phyloP scores from a whole-genome alignment of 1,284 basidiomycete species.

The Apiotrichum brassicae region DNA sequence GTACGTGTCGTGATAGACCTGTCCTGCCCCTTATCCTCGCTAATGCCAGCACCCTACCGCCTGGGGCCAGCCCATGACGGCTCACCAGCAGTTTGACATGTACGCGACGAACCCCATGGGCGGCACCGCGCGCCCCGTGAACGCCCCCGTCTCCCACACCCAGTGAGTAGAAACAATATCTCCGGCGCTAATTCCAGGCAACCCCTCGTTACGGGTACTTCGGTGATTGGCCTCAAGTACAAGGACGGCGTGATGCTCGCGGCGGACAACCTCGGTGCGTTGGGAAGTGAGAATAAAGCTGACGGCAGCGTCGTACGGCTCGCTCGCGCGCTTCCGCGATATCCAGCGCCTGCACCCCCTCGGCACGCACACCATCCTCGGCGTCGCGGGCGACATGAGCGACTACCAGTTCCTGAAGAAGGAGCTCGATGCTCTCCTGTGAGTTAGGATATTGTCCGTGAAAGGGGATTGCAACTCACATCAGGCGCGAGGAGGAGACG shows the following conservation, averaged over 20 bases:
- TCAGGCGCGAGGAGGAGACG: slow-evolving; percentile 61
- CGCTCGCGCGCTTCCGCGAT: slow-evolving; percentile 94
- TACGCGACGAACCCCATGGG: slow-evolving; percentile 33
- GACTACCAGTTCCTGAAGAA: slow-evolving; percentile 93
- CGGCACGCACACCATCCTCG: slow-evolving; percentile 75
- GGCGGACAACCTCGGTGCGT: slow-evolving; percentile 87
- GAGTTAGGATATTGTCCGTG: slow-evolving; percentile 19
- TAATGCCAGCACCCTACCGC: slow-evolving; percentile 40
- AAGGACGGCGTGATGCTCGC: slow-evolving; percentile 98
- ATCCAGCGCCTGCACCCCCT: slow-evolving; percentile 80
- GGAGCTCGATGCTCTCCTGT: slow-evolving; percentile 48
- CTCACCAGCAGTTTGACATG: slow-evolving; percentile 39
- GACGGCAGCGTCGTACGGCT: slow-evolving; percentile 86
- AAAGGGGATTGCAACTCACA: background rate
- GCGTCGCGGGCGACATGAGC: slow-evolving; percentile 92
- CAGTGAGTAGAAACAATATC: slow-evolving; percentile 14
- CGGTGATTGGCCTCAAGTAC: slow-evolving; percentile 87
- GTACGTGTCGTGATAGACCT: slow-evolving; percentile 10
- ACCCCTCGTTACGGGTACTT: slow-evolving; percentile 94
- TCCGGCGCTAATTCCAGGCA: slow-evolving; percentile 53
- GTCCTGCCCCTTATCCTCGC: background rate
- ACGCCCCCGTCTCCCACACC: slow-evolving; percentile 21
- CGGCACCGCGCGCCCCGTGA: slow-evolving; percentile 3
- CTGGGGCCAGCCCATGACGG: slow-evolving; percentile 42
- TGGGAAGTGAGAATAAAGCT: background rate